A percentile compares a stretch with the other conserved stretches of the same genome.
Evolutionary conservation across 208 protist species (phyloP).

Genomic region (Trypanosoma mega): DNA sequence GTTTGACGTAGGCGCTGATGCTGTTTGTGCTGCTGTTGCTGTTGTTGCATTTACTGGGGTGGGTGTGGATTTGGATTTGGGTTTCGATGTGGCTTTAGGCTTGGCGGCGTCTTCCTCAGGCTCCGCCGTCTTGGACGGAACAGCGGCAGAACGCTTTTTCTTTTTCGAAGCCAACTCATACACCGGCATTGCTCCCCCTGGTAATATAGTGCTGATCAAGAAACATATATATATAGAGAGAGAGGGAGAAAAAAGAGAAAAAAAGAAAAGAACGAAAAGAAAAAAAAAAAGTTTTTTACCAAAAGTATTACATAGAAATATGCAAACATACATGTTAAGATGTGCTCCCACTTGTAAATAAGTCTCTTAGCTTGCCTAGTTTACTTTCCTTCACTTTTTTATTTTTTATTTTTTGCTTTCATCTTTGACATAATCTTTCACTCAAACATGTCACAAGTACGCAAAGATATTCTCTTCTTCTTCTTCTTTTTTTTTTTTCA

Average conservation of each 20-base stretch:
- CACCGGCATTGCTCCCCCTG: conserved; percentile 48
- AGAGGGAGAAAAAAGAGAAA: conserved; percentile 6
- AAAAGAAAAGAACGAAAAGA: background rate
- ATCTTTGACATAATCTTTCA: too few species aligned
- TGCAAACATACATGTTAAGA: conserved; percentile 8
- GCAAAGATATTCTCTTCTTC: too few species aligned
- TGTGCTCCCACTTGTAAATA: background rate
- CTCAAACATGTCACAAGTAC: too few species aligned
- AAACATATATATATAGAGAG: conserved; percentile 9
- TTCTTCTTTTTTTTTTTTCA: too few species aligned
- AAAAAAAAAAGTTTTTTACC: background rate
- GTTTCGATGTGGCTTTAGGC: conserved; percentile 8
- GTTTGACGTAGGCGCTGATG: background rate
- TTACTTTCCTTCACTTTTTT: too few species aligned
- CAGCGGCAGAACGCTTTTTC: conserved; percentile 31
- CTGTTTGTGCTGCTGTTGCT: background rate
- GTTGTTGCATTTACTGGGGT: background rate
- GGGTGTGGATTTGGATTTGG: background rate
- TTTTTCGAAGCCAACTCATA: conserved; percentile 66
- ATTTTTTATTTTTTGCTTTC: too few species aligned
- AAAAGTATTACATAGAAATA: background rate
- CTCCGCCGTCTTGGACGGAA: background rate
- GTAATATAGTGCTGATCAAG: conserved; percentile 5
- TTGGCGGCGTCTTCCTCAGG: background rate
- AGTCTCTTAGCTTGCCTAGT: too few species aligned